These are phyloP conservation scores for Naematelia encephala DNA, from an alignment of 768 basidiomycete species.

Conservation along the genomic window DNA sequence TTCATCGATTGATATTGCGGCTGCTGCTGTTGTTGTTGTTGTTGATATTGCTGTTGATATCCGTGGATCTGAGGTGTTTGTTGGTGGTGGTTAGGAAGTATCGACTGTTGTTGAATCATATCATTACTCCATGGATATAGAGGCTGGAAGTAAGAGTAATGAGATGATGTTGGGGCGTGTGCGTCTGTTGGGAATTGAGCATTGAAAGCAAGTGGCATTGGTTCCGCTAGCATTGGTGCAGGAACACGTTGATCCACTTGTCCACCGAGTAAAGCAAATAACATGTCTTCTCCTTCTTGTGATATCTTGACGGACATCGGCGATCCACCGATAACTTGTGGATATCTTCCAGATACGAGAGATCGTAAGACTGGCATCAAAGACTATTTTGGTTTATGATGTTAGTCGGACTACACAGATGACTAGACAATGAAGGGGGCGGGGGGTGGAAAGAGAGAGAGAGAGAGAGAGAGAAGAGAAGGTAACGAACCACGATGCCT, in stretches of 20 bases:
- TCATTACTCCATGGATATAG: too few species aligned
- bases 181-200: neutral
- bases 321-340: slow-evolving; percentile 24
- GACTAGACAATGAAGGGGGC: too few species aligned
- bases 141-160: neutral
- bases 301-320: slow-evolving; percentile 10
- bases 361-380: slow-evolving; percentile 30
- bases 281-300: slow-evolving; percentile 41
- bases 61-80: neutral
- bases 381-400: too few species aligned
- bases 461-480: neutral
- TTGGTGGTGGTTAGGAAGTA: neutral
- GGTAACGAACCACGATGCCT: slow-evolving; percentile 31
- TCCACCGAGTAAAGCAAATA: slow-evolving; percentile 41
- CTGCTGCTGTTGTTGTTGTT: slow-evolving; percentile 6
- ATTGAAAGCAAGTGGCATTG: neutral
- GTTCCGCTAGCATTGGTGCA: neutral
- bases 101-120: neutral
- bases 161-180: neutral
- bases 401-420: too few species aligned
- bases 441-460: too few species aligned
- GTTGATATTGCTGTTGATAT: neutral
- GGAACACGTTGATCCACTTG: slow-evolving; percentile 20
- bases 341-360: slow-evolving; percentile 35
- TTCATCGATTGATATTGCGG: slow-evolving; percentile 1